Evolutionary conservation across 176 grass and related monocot species (phyloP).

Genomic region (Carex scoparia): DNA sequence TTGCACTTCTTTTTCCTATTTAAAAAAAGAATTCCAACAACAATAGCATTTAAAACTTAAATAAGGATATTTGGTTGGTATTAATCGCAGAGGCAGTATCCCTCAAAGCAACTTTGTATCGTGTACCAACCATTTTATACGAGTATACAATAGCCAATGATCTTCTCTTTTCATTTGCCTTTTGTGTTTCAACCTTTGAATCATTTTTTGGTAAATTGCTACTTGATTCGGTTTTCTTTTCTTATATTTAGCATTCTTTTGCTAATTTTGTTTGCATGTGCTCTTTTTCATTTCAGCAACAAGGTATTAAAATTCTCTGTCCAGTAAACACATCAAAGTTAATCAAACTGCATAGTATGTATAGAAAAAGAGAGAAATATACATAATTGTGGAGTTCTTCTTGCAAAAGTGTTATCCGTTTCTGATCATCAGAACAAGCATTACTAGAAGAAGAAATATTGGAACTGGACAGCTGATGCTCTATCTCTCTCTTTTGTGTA

Average conservation of each 20-base stretch:
- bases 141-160: slow-evolving; percentile 2
- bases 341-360: slow-evolving; percentile 17
- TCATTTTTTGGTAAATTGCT: neutral
- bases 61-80: slow-evolving; percentile 6
- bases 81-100: neutral
- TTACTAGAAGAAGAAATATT: slow-evolving; percentile 32
- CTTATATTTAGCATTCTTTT: neutral
- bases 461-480: slow-evolving; percentile 39
- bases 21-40: slow-evolving; percentile 10
- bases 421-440: slow-evolving; percentile 60
- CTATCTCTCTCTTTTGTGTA: slow-evolving; percentile 49
- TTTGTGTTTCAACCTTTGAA: neutral
- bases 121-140: neutral
- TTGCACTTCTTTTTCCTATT: slow-evolving; percentile 79
- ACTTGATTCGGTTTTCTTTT: neutral
- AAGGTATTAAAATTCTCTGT: neutral
- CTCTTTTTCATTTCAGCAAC: neutral
- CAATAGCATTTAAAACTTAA: neutral
- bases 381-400: slow-evolving; percentile 75
- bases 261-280: neutral
- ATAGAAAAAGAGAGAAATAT: slow-evolving; percentile 21
- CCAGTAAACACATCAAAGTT: slow-evolving; percentile 9
- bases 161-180: neutral
- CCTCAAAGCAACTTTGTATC: neutral
- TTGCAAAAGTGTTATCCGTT: slow-evolving; percentile 70